Evolutionary conservation across 805 yeast species (phyloP), one percentile per base, ranked within the genome.

Genomic region (Candida lessepsii): DNA sequence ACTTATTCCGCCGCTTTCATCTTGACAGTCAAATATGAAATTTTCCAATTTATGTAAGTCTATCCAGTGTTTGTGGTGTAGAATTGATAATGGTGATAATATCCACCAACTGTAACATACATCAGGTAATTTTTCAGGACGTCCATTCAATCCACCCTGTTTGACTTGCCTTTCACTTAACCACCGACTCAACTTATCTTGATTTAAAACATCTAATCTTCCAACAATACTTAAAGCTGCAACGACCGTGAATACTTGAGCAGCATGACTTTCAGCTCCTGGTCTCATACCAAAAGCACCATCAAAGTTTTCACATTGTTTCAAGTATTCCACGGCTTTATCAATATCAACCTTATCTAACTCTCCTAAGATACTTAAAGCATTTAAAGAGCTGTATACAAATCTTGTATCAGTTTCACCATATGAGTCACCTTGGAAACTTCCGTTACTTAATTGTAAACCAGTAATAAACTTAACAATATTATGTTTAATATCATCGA

Each of bases 41-140:
- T 63, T 58, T 38, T 74, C 72, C 41, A 93, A 65, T 50, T 75
- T 78, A 4, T 63, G 71, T 20, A 68, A 70, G 54, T 87, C 83
- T n/a, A 93, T 83, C 89, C 96, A 89, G 48, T 85, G 76, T 14
- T 80, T 58, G 46, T 76, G 80, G 0, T 67, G 76, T 15, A 91
- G 67, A 26, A 87, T 80, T 0, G 84, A 74, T 42, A 90, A 62
- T 2, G 88, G 75, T 2, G 95, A 83, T 16, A 89, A 59, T 8
- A 89, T 95, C 99, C 99, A 93, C 96, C 97, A 93, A 51, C 93
- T 81, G 58, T 93, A 93, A 58, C 99, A 93, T n/a, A 87, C 96
- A 61, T 93, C 99, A 0, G 98, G 96, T 14, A 88, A 65, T 58
- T 93, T 93, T 44, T 93, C 96, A 0, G 98, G 96, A 37, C 99